Conservation (phyloP, 2,329 filamentous ascomycete species). For the Paracoccidioides lutzii region DNA sequence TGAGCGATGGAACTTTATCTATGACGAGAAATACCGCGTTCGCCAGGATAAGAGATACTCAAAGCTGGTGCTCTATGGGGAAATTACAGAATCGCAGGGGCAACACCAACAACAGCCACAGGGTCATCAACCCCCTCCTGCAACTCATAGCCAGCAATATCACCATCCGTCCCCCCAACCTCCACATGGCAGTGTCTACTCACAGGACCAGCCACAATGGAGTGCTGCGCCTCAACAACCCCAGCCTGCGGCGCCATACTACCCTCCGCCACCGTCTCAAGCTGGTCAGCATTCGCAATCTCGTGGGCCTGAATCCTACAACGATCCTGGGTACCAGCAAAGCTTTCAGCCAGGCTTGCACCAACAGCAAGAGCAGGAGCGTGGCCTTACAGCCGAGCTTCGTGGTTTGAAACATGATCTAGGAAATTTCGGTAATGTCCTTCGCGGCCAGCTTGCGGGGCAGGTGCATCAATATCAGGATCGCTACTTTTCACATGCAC, state of each 20-base stretch:
- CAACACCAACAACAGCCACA: slow-evolving; percentile 10
- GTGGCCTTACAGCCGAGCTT: slow-evolving; percentile 21
- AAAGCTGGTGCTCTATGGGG: slow-evolving; percentile 22
- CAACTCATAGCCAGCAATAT: slow-evolving; percentile 17
- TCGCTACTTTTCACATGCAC: slow-evolving; percentile 14
- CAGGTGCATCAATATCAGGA: slow-evolving; percentile 35
- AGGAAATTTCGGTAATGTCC: slow-evolving; percentile 24
- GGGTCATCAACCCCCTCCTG: slow-evolving; percentile 5
- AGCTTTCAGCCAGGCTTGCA: slow-evolving; percentile 19
- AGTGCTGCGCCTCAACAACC: slow-evolving; percentile 9
- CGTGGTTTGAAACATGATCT: slow-evolving; percentile 27
- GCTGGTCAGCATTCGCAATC: slow-evolving; percentile 20
- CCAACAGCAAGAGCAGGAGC: slow-evolving; percentile 15
- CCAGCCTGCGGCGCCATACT: slow-evolving; percentile 27
- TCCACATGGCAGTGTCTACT: slow-evolving; percentile 4
- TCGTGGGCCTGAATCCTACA: slow-evolving; percentile 20
- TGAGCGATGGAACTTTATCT: slow-evolving; percentile 91
- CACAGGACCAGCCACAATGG: slow-evolving; percentile 5
- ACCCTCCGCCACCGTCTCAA: slow-evolving; percentile 30
- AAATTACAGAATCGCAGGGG: slow-evolving; percentile 2
- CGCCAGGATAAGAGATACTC: slow-evolving; percentile 41
- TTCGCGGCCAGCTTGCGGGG: slow-evolving; percentile 29
- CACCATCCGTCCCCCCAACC: slow-evolving; percentile 18
- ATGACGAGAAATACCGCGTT: slow-evolving; percentile 61
- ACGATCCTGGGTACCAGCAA: slow-evolving; percentile 20